Conservation (phyloP, 1,284 basidiomycete species). For the Porogramme epimiltina region DNA sequence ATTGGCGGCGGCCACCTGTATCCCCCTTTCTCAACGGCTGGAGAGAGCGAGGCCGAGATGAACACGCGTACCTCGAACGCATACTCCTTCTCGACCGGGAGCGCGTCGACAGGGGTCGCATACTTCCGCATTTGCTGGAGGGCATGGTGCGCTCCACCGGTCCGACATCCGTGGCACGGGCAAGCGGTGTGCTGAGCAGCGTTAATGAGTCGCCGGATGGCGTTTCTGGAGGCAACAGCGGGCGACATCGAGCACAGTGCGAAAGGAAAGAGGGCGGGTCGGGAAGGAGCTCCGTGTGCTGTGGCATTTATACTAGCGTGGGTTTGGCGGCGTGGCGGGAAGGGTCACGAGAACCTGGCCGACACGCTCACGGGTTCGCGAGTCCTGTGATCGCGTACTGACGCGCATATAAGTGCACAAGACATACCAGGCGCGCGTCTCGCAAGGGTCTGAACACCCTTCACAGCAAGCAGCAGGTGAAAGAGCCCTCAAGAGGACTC, state of each 20-base stretch:
- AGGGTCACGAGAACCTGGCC: conserved; percentile 24
- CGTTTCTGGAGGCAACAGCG: conserved; percentile 47
- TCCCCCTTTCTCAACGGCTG: conserved; percentile 1
- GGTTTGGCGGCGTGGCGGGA: conserved; percentile 9
- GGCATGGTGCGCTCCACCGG: conserved; percentile 44
- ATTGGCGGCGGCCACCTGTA: conserved; percentile 87
- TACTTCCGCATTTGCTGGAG: conserved; percentile 68
- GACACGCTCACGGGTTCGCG: conserved; percentile 11
- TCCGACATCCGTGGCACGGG: conserved; percentile 72
- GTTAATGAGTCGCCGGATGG: conserved; percentile 71
- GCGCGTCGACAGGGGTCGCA: conserved; percentile 80
- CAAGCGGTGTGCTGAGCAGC: conserved; percentile 73
- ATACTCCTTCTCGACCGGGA: conserved; percentile 81
- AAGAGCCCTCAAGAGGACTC: too few species aligned
- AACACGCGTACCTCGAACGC: conserved; percentile 82
- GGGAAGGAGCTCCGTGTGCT: not conserved
- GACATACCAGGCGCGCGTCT: too few species aligned
- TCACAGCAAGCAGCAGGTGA: too few species aligned
- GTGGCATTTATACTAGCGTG: conserved; percentile 14
- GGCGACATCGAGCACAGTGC: conserved; percentile 47
- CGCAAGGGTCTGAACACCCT: too few species aligned
- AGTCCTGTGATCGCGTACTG: conserved; percentile 18
- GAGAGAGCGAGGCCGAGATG: not conserved
- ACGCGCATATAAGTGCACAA: too few species aligned
- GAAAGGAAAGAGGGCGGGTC: conserved; percentile 2